Evolutionary conservation across 176 grass and related monocot species (phyloP).

Genomic region (Carex myosuroides): DNA sequence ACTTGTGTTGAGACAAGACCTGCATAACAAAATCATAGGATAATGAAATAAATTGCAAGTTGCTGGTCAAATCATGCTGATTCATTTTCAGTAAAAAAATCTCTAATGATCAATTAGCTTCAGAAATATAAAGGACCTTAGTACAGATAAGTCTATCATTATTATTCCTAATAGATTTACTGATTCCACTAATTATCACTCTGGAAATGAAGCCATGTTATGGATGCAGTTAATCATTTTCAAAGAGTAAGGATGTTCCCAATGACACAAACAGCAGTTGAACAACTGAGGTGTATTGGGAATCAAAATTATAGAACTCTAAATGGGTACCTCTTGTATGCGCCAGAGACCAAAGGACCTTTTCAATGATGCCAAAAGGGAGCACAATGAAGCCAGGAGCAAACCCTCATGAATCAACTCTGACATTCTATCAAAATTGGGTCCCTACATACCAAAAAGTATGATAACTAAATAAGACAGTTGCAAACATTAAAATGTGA

Average conservation of each 20-base stretch:
- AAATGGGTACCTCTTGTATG: constrained; percentile 58
- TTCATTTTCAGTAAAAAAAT: background rate
- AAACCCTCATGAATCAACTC: constrained; percentile 33
- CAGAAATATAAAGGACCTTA: background rate
- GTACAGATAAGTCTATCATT: background rate
- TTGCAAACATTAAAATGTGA: constrained; percentile 8
- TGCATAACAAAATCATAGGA: constrained; percentile 22
- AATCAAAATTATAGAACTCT: background rate
- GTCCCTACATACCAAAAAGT: constrained; percentile 50
- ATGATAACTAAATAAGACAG: constrained; percentile 6
- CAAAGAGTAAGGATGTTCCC: background rate
- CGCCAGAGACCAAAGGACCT: constrained; percentile 66
- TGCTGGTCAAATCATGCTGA: background rate
- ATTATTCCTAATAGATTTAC: background rate
- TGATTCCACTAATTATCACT: background rate
- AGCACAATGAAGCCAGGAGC: constrained; percentile 56
- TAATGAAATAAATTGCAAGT: background rate
- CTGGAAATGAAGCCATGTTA: background rate
- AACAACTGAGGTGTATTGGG: background rate
- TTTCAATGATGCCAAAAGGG: constrained; percentile 57
- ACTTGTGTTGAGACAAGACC: constrained; percentile 71
- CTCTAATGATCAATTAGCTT: background rate
- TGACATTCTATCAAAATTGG: constrained; percentile 63
- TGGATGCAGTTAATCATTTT: background rate
- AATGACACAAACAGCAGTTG: background rate